Evolutionary conservation across 2,329 filamentous ascomycete genomes (phyloP).

Genomic region (Elsinoe australis): DNA sequence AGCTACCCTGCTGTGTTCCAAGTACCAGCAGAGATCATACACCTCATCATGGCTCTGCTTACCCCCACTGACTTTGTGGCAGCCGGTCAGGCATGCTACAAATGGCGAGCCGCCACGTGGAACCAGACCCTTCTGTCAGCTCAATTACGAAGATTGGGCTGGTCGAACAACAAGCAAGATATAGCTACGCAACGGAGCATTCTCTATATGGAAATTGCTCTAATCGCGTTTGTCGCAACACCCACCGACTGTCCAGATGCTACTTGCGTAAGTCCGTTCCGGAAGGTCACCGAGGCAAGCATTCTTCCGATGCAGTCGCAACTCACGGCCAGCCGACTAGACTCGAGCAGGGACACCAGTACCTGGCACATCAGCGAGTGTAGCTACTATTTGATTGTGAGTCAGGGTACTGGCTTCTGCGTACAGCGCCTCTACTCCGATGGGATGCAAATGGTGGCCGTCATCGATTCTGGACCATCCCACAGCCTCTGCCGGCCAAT

Average conservation of each 20-base stretch:
- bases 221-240: too few species aligned
- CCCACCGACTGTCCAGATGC: too few species aligned
- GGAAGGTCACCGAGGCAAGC: too few species aligned
- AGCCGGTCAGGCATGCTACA: background rate
- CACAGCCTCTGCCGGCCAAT: background rate
- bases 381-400: conserved; percentile 4
- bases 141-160: background rate
- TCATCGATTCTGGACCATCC: background rate
- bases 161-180: background rate
- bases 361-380: conserved; percentile 15
- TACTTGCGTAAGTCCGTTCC: too few species aligned
- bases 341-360: background rate
- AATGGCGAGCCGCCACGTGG: background rate
- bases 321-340: too few species aligned
- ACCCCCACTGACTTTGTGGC: background rate
- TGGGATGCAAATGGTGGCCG: background rate
- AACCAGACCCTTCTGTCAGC: background rate
- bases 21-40: conserved; percentile 44
- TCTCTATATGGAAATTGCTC: background rate
- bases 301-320: too few species aligned
- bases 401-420: background rate
- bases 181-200: background rate
- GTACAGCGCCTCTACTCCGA: background rate
- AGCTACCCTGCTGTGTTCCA: conserved; percentile 29
- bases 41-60: conserved; percentile 31